phyloP scores from a whole-genome alignment of 2,329 filamentous ascomycete genomes.

The Exophiala calicioides region DNA sequence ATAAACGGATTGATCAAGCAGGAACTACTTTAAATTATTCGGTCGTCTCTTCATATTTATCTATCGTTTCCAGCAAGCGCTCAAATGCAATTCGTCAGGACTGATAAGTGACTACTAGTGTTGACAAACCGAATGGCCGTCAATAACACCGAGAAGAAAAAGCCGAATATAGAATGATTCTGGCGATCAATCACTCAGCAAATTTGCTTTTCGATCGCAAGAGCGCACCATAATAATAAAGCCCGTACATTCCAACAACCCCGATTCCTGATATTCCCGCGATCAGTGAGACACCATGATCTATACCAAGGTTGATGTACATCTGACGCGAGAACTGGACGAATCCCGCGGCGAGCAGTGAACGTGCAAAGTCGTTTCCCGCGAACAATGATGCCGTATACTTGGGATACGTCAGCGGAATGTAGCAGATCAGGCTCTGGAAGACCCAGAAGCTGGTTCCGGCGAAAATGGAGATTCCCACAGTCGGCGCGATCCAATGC shows the following conservation, averaged over 20 bases:
- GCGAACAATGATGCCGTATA: constrained; percentile 33
- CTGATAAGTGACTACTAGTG: no score
- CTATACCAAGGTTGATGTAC: constrained; percentile 38
- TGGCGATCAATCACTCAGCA: constrained; percentile 8
- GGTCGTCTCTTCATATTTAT: no score
- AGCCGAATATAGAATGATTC: neutral
- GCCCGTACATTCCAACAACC: constrained; percentile 21
- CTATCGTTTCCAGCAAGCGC: no score
- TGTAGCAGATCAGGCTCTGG: constrained; percentile 32
- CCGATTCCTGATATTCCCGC: constrained; percentile 38
- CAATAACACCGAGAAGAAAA: no score
- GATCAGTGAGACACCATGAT: constrained; percentile 34
- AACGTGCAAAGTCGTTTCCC: constrained; percentile 34
- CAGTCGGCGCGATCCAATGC: constrained; percentile 45
- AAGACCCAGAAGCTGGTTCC: constrained; percentile 28
- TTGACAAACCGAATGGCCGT: no score
- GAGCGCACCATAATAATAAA: constrained; percentile 18
- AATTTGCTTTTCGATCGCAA: constrained; percentile 24
- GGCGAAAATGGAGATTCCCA: constrained; percentile 28
- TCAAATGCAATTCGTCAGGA: no score
- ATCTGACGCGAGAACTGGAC: constrained; percentile 40
- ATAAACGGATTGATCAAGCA: no score
- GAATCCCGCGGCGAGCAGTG: constrained; percentile 36
- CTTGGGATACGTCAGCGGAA: constrained; percentile 29
- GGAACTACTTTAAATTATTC: no score